A percentile compares a stretch with the other conserved stretches of the same genome.
phyloP scores from a whole-genome alignment of 2,329 filamentous ascomycete genomes.

The Aspergillus brunneoviolaceus region DNA sequence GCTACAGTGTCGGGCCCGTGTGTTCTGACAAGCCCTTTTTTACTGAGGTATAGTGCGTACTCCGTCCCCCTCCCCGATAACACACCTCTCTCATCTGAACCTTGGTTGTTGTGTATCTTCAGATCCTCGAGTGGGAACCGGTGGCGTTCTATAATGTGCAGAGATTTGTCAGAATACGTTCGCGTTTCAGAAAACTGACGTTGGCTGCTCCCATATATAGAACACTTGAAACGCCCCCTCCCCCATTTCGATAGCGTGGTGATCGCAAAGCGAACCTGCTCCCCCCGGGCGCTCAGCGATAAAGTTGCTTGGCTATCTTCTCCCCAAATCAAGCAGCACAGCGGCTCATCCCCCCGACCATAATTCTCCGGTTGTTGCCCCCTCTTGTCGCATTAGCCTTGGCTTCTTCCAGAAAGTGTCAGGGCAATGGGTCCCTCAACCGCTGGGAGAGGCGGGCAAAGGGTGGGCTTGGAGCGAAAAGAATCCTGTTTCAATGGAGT shows the following conservation, averaged over 20 bases:
- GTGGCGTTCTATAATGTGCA: neutral
- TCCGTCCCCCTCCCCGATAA: neutral
- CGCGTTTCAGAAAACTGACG: neutral
- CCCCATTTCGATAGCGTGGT: neutral
- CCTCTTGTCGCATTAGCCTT: neutral
- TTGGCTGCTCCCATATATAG: neutral
- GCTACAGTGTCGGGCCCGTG: neutral
- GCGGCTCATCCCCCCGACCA: neutral
- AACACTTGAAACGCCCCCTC: constrained; percentile 1
- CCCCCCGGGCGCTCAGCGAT: neutral
- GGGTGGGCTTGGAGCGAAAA: neutral
- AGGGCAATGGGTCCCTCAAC: neutral
- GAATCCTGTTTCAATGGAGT: neutral
- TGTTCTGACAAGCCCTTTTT: neutral
- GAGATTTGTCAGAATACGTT: neutral
- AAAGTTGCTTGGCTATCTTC: neutral
- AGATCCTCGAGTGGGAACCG: neutral
- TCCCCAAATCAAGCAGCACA: neutral
- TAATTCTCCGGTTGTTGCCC: neutral
- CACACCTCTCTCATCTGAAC: neutral
- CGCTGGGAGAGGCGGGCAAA: neutral
- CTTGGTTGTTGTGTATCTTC: neutral
- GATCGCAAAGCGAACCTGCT: neutral
- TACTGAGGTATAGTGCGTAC: neutral
- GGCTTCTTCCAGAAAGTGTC: neutral